phyloP scores from a whole-genome alignment of 1,139 yeast species.

The Wickerhamiella infanticola region DNA sequence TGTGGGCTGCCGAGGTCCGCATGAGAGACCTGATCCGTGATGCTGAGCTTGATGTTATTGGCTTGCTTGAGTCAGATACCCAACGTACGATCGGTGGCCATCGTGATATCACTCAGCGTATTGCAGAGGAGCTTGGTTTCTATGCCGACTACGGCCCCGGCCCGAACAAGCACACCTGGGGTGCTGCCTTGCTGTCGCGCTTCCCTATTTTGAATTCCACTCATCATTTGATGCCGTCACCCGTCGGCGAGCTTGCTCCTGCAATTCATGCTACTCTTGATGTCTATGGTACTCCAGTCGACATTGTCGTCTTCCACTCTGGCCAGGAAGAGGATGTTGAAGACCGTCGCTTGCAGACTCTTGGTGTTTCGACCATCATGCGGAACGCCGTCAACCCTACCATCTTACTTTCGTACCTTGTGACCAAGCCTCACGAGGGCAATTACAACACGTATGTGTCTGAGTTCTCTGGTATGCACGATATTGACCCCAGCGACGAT shows the following conservation, averaged over 20 bases:
- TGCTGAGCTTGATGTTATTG: conserved; percentile 80
- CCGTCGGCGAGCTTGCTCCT: conserved; percentile 96
- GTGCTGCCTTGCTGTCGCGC: conserved; percentile 78
- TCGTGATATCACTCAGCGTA: conserved; percentile 78
- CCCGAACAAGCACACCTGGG: conserved; percentile 97
- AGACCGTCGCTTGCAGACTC: conserved; percentile 77
- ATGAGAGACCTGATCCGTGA: conserved; percentile 74
- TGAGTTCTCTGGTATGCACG: conserved; percentile 71
- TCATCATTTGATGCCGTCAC: conserved; percentile 85
- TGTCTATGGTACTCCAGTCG: conserved; percentile 71
- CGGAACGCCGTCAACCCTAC: conserved; percentile 63
- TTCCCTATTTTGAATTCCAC: conserved; percentile 85
- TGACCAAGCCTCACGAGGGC: conserved; percentile 72
- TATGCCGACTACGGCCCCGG: conserved; percentile 97
- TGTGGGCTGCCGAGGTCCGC: conserved; percentile 94
- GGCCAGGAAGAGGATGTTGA: conserved; percentile 97
- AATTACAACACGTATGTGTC: conserved; percentile 87
- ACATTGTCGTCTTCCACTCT: conserved; percentile 90
- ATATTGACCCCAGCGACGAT: conserved; percentile 85
- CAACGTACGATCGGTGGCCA: conserved; percentile 91
- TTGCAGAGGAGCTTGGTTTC: conserved; percentile 89
- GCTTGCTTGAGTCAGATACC: conserved; percentile 82
- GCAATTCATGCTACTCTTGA: conserved; percentile 93
- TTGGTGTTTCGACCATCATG: conserved; percentile 65
- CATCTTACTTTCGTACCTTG: conserved; percentile 74